phyloP scores from a whole-genome alignment of 73 alveolate species.

The Breviolum minutum region DNA sequence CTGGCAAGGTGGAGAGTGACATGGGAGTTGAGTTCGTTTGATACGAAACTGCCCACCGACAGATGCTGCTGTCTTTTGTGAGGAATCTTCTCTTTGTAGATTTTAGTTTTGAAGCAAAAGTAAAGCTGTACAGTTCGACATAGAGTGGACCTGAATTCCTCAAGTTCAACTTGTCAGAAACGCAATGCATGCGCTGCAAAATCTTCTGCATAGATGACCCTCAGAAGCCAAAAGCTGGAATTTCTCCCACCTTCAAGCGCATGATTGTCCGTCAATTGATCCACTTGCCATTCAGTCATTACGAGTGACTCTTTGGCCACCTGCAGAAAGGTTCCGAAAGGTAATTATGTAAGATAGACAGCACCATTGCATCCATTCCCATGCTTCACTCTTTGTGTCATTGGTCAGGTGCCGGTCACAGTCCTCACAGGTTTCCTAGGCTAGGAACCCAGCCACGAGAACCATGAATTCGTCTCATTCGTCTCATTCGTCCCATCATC shows the following conservation, averaged over 20 bases:
- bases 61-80: neutral
- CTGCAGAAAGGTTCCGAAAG: no score
- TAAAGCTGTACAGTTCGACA: neutral
- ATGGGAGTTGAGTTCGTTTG: no score
- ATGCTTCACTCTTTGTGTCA: neutral
- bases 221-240: no score
- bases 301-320: no score
- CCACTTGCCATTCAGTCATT: neutral
- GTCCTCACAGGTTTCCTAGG: conserved; percentile 82
- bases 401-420: conserved; percentile 60
- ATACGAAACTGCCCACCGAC: no score
- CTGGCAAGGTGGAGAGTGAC: neutral
- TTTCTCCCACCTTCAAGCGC: no score
- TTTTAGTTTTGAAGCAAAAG: neutral
- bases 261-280: neutral
- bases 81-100: neutral
- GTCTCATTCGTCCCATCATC: neutral
- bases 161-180: no score
- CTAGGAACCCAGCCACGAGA: neutral
- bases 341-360: no score
- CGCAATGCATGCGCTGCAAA: no score
- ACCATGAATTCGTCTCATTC: neutral
- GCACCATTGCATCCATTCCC: neutral
- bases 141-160: no score
- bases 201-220: no score